Percentiles rank a stretch among this genome's conserved stretches.
These are phyloP conservation scores for Leersia perrieri DNA, from an alignment of 176 grass and related monocot genomes.

Conservation along the genomic window DNA sequence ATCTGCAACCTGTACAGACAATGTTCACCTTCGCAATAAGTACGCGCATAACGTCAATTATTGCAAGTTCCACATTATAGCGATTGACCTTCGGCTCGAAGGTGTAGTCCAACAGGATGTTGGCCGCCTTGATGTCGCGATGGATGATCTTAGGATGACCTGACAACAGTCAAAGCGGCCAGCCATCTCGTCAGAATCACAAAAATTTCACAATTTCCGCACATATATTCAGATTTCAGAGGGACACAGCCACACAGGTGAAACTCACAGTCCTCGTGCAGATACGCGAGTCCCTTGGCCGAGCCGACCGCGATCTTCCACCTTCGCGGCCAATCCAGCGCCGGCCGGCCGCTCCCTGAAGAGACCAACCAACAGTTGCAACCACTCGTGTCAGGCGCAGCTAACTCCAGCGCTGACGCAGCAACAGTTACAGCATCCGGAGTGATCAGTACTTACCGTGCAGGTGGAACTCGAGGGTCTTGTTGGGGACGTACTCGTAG, in stretches of 20 bases:
- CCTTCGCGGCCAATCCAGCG: slow-evolving; percentile 70
- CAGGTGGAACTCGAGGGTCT: slow-evolving; percentile 78
- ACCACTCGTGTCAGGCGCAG: background rate
- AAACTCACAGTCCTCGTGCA: slow-evolving; percentile 90
- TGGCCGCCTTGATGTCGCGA: slow-evolving; percentile 82
- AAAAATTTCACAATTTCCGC: background rate
- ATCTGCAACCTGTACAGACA: slow-evolving; percentile 62
- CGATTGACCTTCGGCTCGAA: slow-evolving; percentile 68
- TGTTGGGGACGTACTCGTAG: slow-evolving; percentile 87
- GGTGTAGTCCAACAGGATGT: slow-evolving; percentile 79
- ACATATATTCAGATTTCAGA: background rate
- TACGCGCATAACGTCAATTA: background rate
- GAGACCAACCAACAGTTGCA: background rate
- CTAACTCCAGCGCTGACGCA: background rate
- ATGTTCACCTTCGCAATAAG: background rate
- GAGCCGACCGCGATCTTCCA: slow-evolving; percentile 81
- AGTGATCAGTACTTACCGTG: slow-evolving; percentile 44
- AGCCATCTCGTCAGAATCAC: background rate
- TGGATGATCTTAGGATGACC: slow-evolving; percentile 88
- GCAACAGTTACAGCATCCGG: background rate
- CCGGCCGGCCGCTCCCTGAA: slow-evolving; percentile 55
- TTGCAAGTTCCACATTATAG: background rate
- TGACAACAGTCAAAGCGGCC: slow-evolving; percentile 32
- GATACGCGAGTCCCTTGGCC: slow-evolving; percentile 76
- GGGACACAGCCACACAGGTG: background rate